Percentiles rank a stretch among this genome's conserved stretches.
Conservation (phyloP, 169 alveolate genomes). For the Cryptosporidium ubiquitum region DNA sequence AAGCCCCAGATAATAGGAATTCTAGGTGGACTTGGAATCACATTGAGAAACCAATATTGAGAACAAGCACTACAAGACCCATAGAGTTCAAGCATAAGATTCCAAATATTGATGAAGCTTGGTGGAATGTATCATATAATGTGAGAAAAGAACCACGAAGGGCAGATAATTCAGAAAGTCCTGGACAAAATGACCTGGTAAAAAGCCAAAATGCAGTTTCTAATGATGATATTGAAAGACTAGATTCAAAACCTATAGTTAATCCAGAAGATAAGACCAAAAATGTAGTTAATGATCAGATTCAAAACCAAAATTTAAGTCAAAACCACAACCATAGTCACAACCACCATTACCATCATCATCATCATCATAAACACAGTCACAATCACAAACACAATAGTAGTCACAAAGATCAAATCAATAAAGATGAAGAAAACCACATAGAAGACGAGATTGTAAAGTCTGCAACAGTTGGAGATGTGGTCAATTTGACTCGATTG, state of each 20-base stretch:
- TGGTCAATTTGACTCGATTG: constrained; percentile 33
- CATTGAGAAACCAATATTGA: constrained; percentile 50
- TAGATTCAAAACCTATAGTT: background rate
- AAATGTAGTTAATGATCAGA: background rate
- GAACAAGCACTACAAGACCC: constrained; percentile 39
- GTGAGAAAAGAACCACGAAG: constrained; percentile 41
- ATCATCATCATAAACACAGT: background rate
- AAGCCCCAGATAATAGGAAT: background rate
- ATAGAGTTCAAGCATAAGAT: constrained; percentile 44
- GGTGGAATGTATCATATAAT: constrained; percentile 59
- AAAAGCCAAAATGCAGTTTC: background rate
- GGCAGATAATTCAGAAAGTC: background rate
- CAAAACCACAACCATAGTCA: background rate
- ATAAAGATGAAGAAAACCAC: background rate
- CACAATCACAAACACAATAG: background rate
- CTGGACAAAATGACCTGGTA: background rate
- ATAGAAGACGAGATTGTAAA: constrained; percentile 12
- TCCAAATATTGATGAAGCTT: constrained; percentile 59
- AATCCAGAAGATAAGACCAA: background rate
- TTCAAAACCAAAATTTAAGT: background rate
- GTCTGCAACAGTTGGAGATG: constrained; percentile 26
- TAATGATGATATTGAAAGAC: background rate
- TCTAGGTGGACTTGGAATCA: constrained; percentile 61
- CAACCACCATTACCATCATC: background rate
- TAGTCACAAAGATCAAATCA: background rate